phyloP scores from a whole-genome alignment of 2,329 filamentous ascomycete species.

The Cercospora sp. region DNA sequence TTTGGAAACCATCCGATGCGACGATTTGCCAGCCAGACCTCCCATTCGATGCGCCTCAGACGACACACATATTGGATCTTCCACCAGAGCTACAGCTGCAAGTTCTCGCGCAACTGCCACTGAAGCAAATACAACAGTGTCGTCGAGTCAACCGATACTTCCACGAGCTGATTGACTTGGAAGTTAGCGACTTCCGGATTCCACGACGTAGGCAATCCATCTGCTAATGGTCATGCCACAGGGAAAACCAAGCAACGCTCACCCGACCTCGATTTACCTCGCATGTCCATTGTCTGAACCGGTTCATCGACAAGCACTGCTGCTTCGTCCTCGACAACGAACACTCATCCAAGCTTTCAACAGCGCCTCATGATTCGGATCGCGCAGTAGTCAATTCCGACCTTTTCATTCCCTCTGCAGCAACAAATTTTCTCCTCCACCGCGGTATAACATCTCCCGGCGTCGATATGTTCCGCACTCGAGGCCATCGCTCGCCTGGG shows the following conservation, averaged over 20 bases:
- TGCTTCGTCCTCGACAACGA: not conserved
- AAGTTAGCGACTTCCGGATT: not conserved
- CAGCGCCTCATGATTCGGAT: not conserved
- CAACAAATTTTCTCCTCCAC: not conserved
- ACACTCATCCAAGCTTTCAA: too few species aligned
- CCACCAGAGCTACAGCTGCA: not conserved
- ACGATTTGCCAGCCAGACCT: not conserved
- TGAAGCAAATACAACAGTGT: not conserved
- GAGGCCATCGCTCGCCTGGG: not conserved
- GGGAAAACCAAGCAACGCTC: not conserved
- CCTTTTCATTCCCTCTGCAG: too few species aligned
- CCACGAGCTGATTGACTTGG: not conserved
- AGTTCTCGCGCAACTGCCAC: not conserved
- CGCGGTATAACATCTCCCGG: not conserved
- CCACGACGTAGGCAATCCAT: not conserved
- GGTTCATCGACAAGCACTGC: not conserved
- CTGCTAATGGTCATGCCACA: not conserved
- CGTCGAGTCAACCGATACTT: not conserved
- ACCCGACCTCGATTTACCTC: not conserved
- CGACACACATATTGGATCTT: not conserved
- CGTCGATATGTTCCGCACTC: not conserved
- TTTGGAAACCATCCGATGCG: not conserved
- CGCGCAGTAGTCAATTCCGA: not conserved
- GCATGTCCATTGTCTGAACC: not conserved
- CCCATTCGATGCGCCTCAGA: not conserved